Evolutionary conservation across 2,329 filamentous ascomycete species (phyloP).

Genomic region (Colletotrichum siamense): DNA sequence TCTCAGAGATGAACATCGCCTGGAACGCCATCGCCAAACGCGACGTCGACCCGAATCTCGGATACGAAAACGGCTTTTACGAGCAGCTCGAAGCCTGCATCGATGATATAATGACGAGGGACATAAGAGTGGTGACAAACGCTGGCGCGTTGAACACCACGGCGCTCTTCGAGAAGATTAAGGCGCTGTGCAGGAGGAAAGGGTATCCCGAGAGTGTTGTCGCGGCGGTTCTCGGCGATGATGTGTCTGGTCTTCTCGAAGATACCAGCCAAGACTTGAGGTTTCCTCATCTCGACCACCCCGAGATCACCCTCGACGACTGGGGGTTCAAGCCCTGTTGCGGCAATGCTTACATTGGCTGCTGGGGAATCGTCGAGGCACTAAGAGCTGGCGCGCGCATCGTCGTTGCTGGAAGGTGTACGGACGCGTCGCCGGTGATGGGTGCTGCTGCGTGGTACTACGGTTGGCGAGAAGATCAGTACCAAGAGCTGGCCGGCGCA

Average conservation of each 20-base stretch:
- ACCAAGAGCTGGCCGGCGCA: conserved; percentile 50
- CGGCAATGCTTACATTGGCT: conserved; percentile 57
- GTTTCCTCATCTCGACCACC: conserved; percentile 34
- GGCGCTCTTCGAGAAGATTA: conserved; percentile 34
- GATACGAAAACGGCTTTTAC: conserved; percentile 19
- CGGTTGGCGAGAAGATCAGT: conserved; percentile 48
- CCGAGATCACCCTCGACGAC: conserved; percentile 27
- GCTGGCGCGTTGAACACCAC: conserved; percentile 43
- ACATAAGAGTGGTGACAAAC: conserved; percentile 43
- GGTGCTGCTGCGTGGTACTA: conserved; percentile 59
- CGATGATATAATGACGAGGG: conserved; percentile 37
- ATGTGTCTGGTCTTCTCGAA: conserved; percentile 5
- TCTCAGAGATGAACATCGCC: conserved; percentile 58
- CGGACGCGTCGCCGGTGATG: conserved; percentile 53
- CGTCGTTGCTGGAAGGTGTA: conserved; percentile 46
- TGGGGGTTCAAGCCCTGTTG: conserved; percentile 30
- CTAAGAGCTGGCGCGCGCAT: conserved; percentile 45
- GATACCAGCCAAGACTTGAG: neutral
- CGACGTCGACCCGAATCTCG: conserved; percentile 12
- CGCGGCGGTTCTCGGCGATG: neutral
- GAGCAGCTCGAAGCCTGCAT: conserved; percentile 39
- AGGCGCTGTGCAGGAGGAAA: conserved; percentile 29
- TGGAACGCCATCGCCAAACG: conserved; percentile 38
- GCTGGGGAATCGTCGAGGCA: conserved; percentile 43
- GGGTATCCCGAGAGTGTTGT: conserved; percentile 8